Base-by-base conservation (phyloP, 768 basidiomycete species). In the Paxillus involutus region DNA sequence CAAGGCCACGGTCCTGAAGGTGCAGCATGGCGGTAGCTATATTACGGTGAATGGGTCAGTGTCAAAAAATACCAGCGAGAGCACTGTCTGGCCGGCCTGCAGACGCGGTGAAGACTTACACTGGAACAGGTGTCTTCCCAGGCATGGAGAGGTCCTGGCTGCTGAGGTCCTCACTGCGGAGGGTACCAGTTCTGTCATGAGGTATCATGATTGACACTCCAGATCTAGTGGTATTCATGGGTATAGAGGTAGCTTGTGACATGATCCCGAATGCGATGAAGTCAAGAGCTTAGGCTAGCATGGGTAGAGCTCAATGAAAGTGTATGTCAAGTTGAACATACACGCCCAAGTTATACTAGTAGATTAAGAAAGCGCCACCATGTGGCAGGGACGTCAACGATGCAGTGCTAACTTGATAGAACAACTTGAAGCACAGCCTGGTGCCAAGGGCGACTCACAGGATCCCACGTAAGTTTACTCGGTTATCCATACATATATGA, bases 1-100 rank as follows among this genome's bases (percentile, higher is more conserved):
- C 72, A 76, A 6, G 75, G 75, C 75, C 75, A 76, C 21, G 75
- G 75, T 6, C 74, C 75, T 4, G 70, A 72, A 3, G 75, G 75
- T 13, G 73, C 63, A 16, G 69, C 74, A 21, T 75, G 74, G 2
- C 75, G 64, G 47, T 74, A 65, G 24, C 69, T 70, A 44, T n/a
- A 43, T 36, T 45, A 45, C 19, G n/a, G 37, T 17, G 11, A 54
- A 37, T 43, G 16, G 26, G 26, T 24, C 29, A 39, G 3, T 30
- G 26, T 13, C 50, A 41, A 29, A 11, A 24, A 42, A 44, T 43
- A 32, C 32, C 26, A 47, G 35, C 16, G 6, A 21, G 35, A 17
- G 33, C 8, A 11, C 19, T 11, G 19, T 13, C 17, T 10, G 1
- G n/a, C 30, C 11, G n/a, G n/a, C 4, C 24, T 11, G 9, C 21